A percentile compares a stretch with the other conserved stretches of the same genome.
Evolutionary conservation across 371 early-diverging fungal genomes (phyloP).

Genomic region (Conidiobolus incongruus): DNA sequence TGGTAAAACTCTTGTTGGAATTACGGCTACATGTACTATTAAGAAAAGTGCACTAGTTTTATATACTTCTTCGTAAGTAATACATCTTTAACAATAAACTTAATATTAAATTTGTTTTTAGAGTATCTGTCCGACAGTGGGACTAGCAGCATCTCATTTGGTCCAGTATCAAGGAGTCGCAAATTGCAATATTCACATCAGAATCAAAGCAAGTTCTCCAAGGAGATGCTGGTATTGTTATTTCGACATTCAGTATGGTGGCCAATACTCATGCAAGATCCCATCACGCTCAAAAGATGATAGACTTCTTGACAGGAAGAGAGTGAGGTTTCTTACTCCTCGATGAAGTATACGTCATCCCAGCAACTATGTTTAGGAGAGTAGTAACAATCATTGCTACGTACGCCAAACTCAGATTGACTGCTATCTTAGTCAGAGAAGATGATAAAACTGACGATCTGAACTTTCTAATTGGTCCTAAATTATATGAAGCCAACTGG

Average conservation of each 20-base stretch:
- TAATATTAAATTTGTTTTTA: constrained; percentile 4
- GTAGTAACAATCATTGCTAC: constrained; percentile 91
- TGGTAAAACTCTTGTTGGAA: constrained; percentile 98
- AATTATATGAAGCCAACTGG: constrained; percentile 99
- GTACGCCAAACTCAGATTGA: constrained; percentile 96
- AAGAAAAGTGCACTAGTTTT: constrained; percentile 90
- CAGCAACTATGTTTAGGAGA: constrained; percentile 97
- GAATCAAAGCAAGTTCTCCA: constrained; percentile 92
- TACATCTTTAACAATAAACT: neutral
- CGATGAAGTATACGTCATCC: constrained; percentile 99
- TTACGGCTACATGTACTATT: constrained; percentile 98
- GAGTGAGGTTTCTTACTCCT: constrained; percentile 98
- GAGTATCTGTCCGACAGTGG: constrained; percentile 99
- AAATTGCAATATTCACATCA: too few species aligned
- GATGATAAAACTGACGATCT: constrained; percentile 99
- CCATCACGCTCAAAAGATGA: constrained; percentile 89
- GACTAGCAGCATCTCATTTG: constrained; percentile 89
- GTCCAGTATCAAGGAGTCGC: constrained; percentile 83
- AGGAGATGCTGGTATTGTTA: constrained; percentile 87
- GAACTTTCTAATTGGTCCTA: constrained; percentile 99
- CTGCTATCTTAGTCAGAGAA: constrained; percentile 92
- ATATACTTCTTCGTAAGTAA: constrained; percentile 74
- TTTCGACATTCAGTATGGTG: constrained; percentile 98
- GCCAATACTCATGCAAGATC: constrained; percentile 90
- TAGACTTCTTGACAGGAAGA: constrained; percentile 74